Conservation (phyloP, 768 basidiomycete species). For the Phylloporus arenicola region DNA sequence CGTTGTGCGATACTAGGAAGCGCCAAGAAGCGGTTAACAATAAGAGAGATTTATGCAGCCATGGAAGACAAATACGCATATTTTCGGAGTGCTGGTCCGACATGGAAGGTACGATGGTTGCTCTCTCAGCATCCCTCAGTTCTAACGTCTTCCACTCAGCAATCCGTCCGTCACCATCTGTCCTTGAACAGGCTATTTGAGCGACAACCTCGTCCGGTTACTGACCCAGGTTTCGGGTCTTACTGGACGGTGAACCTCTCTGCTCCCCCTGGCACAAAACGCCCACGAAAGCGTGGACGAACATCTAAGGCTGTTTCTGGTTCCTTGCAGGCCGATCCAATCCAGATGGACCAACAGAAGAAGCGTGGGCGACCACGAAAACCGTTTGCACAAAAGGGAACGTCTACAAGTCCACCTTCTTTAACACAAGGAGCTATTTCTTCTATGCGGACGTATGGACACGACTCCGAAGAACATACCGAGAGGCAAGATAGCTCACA, state of each 20-base stretch:
- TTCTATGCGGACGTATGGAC: slow-evolving; percentile 23
- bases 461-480: slow-evolving; percentile 36
- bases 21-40: slow-evolving; percentile 68
- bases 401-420: slow-evolving; percentile 12
- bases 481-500: slow-evolving; percentile 35
- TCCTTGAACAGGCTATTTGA: slow-evolving; percentile 81
- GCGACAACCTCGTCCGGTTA: slow-evolving; percentile 73
- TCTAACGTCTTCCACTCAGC: slow-evolving; percentile 38
- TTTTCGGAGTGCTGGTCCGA: slow-evolving; percentile 73
- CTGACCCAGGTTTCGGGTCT: slow-evolving; percentile 82
- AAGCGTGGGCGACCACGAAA: slow-evolving; percentile 41
- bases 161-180: slow-evolving; percentile 84
- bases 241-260: slow-evolving; percentile 87
- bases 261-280: slow-evolving; percentile 83
- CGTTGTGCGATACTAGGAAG: slow-evolving; percentile 81
- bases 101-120: slow-evolving; percentile 64
- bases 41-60: slow-evolving; percentile 79
- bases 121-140: neutral
- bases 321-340: slow-evolving; percentile 8
- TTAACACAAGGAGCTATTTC: slow-evolving; percentile 23
- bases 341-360: slow-evolving; percentile 24
- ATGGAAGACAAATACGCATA: slow-evolving; percentile 85
- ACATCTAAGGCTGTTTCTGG: slow-evolving; percentile 41
- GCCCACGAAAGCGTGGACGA: slow-evolving; percentile 75
- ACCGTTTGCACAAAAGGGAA: slow-evolving; percentile 10